Percentiles rank a stretch among this genome's conserved stretches.
phyloP scores from a whole-genome alignment of 768 basidiomycete species.

The Clitopilus hobsonii region DNA sequence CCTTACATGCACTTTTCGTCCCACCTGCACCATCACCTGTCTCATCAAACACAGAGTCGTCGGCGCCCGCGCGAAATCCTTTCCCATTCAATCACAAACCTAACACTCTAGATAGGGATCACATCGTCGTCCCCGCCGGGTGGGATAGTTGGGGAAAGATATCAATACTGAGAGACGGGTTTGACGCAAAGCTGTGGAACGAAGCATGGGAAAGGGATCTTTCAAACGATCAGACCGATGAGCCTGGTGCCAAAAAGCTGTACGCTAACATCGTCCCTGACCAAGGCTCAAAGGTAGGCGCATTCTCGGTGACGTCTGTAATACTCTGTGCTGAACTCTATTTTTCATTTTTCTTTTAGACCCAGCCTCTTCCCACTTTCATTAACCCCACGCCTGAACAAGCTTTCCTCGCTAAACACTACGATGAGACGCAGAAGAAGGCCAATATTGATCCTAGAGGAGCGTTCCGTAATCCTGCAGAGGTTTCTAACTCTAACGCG shows the following conservation, averaged over 20 bases:
- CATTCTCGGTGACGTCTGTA: not conserved
- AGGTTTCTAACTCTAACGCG: conserved; percentile 48
- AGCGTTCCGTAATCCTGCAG: conserved; percentile 76
- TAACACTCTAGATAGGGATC: conserved; percentile 90
- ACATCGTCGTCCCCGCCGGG: conserved; percentile 87
- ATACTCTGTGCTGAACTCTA: not conserved
- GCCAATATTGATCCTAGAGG: conserved; percentile 86
- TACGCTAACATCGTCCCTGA: conserved; percentile 74
- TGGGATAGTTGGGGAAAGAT: conserved; percentile 99
- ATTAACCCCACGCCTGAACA: conserved; percentile 86
- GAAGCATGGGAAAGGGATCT: conserved; percentile 79
- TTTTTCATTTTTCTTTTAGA: conserved; percentile 28
- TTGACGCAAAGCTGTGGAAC: conserved; percentile 77
- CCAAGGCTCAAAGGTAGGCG: conserved; percentile 64
- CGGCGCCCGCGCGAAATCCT: conserved; percentile 65
- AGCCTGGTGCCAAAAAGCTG: conserved; percentile 62
- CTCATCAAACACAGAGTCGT: conserved; percentile 57
- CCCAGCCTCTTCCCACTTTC: conserved; percentile 65
- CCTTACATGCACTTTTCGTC: conserved; percentile 76
- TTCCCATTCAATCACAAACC: conserved; percentile 87
- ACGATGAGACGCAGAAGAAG: conserved; percentile 89
- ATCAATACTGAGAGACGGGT: conserved; percentile 82
- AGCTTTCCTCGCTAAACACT: conserved; percentile 84
- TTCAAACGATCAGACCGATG: conserved; percentile 36
- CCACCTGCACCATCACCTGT: conserved; percentile 71